Evolutionary conservation across 2,329 filamentous ascomycete genomes (phyloP), one percentile per base, ranked within the genome.

Genomic region (Ophiostoma australiae): DNA sequence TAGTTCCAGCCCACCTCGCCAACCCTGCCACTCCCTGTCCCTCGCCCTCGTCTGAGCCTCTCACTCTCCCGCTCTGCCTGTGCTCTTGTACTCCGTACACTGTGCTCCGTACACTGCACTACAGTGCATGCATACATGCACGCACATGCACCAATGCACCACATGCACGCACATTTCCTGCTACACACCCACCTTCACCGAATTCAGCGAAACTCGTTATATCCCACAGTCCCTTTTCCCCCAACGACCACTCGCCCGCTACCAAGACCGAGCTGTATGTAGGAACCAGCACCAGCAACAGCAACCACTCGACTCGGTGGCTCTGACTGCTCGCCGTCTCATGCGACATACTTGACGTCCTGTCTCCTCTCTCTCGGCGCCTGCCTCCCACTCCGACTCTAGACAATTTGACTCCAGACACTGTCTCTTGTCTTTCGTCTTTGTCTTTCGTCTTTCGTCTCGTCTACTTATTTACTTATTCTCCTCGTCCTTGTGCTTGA

Each of bases 161-260:
- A 31, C 61, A 35, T 65, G 23, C 68, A 48, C 63, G 35, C n/a
- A 27, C 55, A 63, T 58, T 37, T 33, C 63, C 58, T 65, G 39
- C 70, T 63, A 61, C 67, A 70, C 70, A 66, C 70, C 70, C 58
- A 69, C 13, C 6, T 11, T 67, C 63, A 39, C 69, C 69, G 63
- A 70, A 63, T 58, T 61, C 67, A 48, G 68, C 71, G 67, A 67
- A 66, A 69, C 67, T 69, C 67, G 37, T 70, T 69, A 66, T 68
- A 65, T 70, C 69, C 44, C 71, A 69, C 17, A 67, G 41, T 68
- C 71, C 33, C 58, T 68, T 39, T 68, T 55, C 48, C 33, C 10
- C 63, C 69, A 27, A 44, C 69, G 67, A 37, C 65, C 52, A 41
- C 23, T 67, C 35, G 17, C 13, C 63, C 1, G 7, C 33, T 66